Percentiles rank a stretch among this genome's conserved stretches.
These are phyloP conservation scores for Botryotinia convoluta DNA, from an alignment of 2,329 filamentous ascomycete genomes.

Conservation along the genomic window DNA sequence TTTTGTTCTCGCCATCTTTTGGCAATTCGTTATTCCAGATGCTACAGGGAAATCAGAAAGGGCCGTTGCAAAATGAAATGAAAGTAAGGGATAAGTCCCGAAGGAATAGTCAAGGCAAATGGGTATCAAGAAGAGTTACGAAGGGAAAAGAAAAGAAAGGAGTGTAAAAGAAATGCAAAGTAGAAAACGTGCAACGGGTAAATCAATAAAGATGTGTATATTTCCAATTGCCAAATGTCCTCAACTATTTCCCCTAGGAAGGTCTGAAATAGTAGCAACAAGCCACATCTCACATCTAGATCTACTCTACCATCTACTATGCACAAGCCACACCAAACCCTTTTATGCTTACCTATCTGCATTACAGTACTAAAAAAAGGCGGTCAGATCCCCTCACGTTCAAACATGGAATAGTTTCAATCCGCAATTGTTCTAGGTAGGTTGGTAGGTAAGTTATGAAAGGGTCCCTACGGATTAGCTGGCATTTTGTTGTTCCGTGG, in stretches of 20 bases:
- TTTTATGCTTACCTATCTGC: neutral
- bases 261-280: neutral
- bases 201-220: neutral
- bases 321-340: neutral
- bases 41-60: neutral
- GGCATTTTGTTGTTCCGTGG: slow-evolving; percentile 20
- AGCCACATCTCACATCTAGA: slow-evolving; percentile 9
- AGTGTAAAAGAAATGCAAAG: neutral
- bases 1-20: slow-evolving; percentile 67
- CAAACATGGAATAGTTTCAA: slow-evolving; percentile 19
- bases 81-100: neutral
- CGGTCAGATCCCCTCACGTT: slow-evolving; percentile 16
- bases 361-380: neutral
- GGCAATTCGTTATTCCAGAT: neutral
- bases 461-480: slow-evolving; percentile 11
- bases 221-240: slow-evolving; percentile 26
- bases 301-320: neutral
- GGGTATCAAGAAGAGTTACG: neutral
- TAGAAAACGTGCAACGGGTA: neutral
- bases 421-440: slow-evolving; percentile 17
- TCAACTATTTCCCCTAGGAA: slow-evolving; percentile 15
- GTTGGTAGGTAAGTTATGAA: slow-evolving; percentile 6
- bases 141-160: neutral
- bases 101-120: neutral
- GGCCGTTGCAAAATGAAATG: neutral